These are phyloP conservation scores for Aaosphaeria pasadenensis DNA, from an alignment of 2,329 filamentous ascomycete genomes.

Conservation along the genomic window DNA sequence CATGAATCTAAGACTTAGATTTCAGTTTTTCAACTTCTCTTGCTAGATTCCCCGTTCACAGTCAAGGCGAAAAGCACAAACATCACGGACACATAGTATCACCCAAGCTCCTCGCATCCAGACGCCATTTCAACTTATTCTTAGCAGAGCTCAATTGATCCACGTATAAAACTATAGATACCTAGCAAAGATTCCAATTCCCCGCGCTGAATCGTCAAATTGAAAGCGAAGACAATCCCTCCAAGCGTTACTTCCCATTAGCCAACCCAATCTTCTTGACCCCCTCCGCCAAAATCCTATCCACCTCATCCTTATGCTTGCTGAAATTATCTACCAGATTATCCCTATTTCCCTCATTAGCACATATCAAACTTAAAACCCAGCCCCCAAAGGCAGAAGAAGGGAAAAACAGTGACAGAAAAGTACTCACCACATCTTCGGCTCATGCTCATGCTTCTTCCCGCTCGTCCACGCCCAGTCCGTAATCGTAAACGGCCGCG, in stretches of 20 bases:
- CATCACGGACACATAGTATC: no score
- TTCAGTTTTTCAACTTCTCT: no score
- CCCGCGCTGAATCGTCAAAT: not conserved
- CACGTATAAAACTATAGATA: no score
- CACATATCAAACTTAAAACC: not conserved
- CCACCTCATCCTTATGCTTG: conserved; percentile 45
- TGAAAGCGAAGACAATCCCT: not conserved
- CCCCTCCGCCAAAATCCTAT: conserved; percentile 39
- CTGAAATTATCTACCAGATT: conserved; percentile 53
- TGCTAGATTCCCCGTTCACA: no score
- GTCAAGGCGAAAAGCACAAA: no score
- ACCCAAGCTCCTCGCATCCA: no score
- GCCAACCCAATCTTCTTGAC: conserved; percentile 11
- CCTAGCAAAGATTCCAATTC: not conserved
- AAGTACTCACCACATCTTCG: conserved; percentile 44
- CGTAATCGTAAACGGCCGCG: conserved; percentile 33
- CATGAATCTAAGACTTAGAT: no score
- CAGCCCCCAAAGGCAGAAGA: no score
- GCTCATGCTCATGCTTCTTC: conserved; percentile 49
- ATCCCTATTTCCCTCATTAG: conserved; percentile 28
- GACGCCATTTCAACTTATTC: no score
- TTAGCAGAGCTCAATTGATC: no score
- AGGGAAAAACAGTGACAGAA: no score
- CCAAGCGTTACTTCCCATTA: not conserved
- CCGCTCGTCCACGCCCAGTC: conserved; percentile 34